Evolutionary conservation across 495 filamentous ascomycete species (phyloP).

Genomic region (Penicillium egyptiacum): DNA sequence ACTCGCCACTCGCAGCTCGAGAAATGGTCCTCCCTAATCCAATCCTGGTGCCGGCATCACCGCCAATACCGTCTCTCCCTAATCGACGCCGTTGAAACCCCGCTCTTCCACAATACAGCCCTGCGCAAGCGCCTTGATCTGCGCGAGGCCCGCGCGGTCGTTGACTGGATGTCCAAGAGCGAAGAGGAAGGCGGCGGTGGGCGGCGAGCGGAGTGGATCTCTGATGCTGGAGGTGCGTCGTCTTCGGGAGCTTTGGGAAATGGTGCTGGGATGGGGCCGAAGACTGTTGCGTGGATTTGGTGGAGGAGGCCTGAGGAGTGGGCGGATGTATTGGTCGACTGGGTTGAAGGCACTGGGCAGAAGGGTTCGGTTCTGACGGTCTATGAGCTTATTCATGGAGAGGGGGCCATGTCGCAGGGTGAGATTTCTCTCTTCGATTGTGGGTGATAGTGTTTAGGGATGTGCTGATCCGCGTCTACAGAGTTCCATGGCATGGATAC

Average conservation of each 20-base stretch:
- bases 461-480: slow-evolving; percentile 33
- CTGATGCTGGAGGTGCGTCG: slow-evolving; percentile 20
- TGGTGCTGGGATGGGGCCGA: slow-evolving; percentile 22
- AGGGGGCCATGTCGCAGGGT: slow-evolving; percentile 61
- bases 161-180: slow-evolving; percentile 70
- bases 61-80: slow-evolving; percentile 69
- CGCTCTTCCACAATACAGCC: slow-evolving; percentile 56
- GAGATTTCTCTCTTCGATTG: slow-evolving; percentile 14
- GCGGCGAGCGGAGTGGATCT: slow-evolving; percentile 66
- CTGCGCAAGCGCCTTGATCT: slow-evolving; percentile 57
- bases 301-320: slow-evolving; percentile 75
- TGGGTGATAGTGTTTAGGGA: not conserved
- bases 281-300: slow-evolving; percentile 59
- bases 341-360: slow-evolving; percentile 74
- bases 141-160: slow-evolving; percentile 62
- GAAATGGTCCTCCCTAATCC: slow-evolving; percentile 85
- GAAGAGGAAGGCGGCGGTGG: slow-evolving; percentile 59
- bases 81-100: slow-evolving; percentile 56
- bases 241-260: not conserved
- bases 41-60: slow-evolving; percentile 77
- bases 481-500: slow-evolving; percentile 88
- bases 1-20: slow-evolving; percentile 75
- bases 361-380: slow-evolving; percentile 71
- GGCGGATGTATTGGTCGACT: slow-evolving; percentile 61
- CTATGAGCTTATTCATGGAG: slow-evolving; percentile 72